Evolutionary conservation across 768 basidiomycete genomes (phyloP), one percentile per base, ranked within the genome.

Genomic region (Stropharia rugosoannulata): DNA sequence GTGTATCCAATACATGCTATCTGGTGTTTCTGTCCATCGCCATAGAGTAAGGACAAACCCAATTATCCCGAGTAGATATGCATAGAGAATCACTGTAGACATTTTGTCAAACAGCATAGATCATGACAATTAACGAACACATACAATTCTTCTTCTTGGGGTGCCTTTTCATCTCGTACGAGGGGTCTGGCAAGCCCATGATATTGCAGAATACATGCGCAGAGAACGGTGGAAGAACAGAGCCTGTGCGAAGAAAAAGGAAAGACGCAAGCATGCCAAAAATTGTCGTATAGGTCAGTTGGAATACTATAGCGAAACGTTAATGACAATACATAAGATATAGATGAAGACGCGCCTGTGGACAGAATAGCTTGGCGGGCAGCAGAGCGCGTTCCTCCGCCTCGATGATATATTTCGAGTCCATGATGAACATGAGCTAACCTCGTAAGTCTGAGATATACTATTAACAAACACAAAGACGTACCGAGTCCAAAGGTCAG

Each of bases 141-240:
- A 61, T 53, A 89, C 89, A 63, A 61, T 63, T 71, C 67, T 79
- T 83, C 56, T 75, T 73, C 19, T 71, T 64, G 0, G 85, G 85
- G 62, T 80, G 84, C 52, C 71, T 68, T 39, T 63, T 62, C 36
- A 90, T 63, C 55, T 94, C 92, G 29, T 74, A 70, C 0, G 59
- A 65, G 22, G 88, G 79, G 50, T 85, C 79, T 2, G 96, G 97
- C 27, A 98, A 64, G 1, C 95, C 95, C 92, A 98, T 95, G 48
- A 90, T 68, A 66, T 99, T 99, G 77, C 97, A 98, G 66, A 94
- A 96, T 1, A 89, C 73, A 66, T 99, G 97, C 0, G 93, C 85
- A 8, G 80, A 70, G 52, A 95, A 79, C 2, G 95, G 77, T 1
- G 94, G 88, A 29, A 88, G 69, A 56, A 98, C 72, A 4, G 93